Conservation (phyloP, 2,329 filamentous ascomycete species). For the Dactylellina haptotyla region DNA sequence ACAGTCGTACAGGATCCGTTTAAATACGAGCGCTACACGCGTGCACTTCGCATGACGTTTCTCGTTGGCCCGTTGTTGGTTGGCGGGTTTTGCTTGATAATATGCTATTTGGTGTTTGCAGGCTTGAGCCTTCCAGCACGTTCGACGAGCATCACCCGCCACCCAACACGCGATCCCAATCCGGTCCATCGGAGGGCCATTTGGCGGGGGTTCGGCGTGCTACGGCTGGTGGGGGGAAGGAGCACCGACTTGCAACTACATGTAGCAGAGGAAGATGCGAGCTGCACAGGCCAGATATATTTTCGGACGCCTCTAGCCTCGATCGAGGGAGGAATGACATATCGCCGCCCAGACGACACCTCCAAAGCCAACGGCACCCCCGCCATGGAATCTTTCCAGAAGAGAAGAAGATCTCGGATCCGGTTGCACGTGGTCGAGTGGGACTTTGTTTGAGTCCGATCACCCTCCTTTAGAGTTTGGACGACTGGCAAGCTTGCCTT, state of each 20-base stretch:
- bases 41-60: too few species aligned
- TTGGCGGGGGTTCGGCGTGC: too few species aligned
- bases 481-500: slow-evolving; percentile 32
- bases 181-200: not conserved
- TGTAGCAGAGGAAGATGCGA: too few species aligned
- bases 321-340: too few species aligned
- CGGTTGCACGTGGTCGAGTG: slow-evolving; percentile 26
- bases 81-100: slow-evolving; percentile 51
- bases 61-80: too few species aligned
- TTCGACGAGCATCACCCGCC: slow-evolving; percentile 20
- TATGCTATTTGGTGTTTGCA: not conserved
- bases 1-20: too few species aligned
- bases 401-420: slow-evolving; percentile 16
- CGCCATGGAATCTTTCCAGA: slow-evolving; percentile 34
- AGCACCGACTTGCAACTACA: too few species aligned
- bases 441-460: slow-evolving; percentile 28
- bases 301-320: too few species aligned
- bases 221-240: too few species aligned
- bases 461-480: slow-evolving; percentile 22
- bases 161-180: slow-evolving; percentile 5
- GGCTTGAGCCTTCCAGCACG: slow-evolving; percentile 35
- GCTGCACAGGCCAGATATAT: too few species aligned
- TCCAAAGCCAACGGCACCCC: not conserved
- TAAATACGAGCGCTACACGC: too few species aligned
- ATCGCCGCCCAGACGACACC: too few species aligned